A percentile compares a stretch with the other conserved stretches of the same genome.
These are phyloP conservation scores for Pisolithus marmoratus DNA, from an alignment of 768 basidiomycete genomes.

Conservation along the genomic window DNA sequence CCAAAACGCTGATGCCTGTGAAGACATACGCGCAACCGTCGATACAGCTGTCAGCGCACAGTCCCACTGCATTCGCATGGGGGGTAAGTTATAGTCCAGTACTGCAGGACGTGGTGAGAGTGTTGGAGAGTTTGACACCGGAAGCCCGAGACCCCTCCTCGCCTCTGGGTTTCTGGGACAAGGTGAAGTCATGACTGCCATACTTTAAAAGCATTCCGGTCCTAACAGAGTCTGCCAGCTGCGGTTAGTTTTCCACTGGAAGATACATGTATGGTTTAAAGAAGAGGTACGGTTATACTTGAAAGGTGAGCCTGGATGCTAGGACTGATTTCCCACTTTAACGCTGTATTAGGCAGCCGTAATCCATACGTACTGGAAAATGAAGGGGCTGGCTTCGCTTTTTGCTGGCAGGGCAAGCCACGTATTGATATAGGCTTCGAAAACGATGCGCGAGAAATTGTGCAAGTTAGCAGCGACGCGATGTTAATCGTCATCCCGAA, in stretches of 20 bases:
- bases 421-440: slow-evolving; percentile 61
- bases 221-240: slow-evolving; percentile 37
- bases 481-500: slow-evolving; percentile 84
- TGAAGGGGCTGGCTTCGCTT: slow-evolving; percentile 79
- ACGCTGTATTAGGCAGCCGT: slow-evolving; percentile 54
- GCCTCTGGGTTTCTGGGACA: slow-evolving; percentile 92
- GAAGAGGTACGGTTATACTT: slow-evolving; percentile 74
- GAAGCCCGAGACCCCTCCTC: slow-evolving; percentile 79
- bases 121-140: slow-evolving; percentile 76
- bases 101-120: slow-evolving; percentile 79
- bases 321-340: slow-evolving; percentile 1
- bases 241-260: slow-evolving; percentile 83
- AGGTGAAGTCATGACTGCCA: slow-evolving; percentile 40
- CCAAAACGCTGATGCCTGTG: slow-evolving; percentile 93
- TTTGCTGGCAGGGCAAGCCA: slow-evolving; percentile 78
- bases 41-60: slow-evolving; percentile 59
- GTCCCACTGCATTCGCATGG: slow-evolving; percentile 78
- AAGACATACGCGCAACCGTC: slow-evolving; percentile 83
- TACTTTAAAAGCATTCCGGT: neutral
- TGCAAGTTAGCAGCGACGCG: slow-evolving; percentile 76
- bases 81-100: slow-evolving; percentile 82
- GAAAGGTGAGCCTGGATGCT: slow-evolving; percentile 54
- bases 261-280: slow-evolving; percentile 55
- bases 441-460: slow-evolving; percentile 69
- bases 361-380: slow-evolving; percentile 71